Evolutionary conservation across 2,329 filamentous ascomycete genomes (phyloP), one percentile per base, ranked within the genome.

Genomic region (Thelonectria olida): DNA sequence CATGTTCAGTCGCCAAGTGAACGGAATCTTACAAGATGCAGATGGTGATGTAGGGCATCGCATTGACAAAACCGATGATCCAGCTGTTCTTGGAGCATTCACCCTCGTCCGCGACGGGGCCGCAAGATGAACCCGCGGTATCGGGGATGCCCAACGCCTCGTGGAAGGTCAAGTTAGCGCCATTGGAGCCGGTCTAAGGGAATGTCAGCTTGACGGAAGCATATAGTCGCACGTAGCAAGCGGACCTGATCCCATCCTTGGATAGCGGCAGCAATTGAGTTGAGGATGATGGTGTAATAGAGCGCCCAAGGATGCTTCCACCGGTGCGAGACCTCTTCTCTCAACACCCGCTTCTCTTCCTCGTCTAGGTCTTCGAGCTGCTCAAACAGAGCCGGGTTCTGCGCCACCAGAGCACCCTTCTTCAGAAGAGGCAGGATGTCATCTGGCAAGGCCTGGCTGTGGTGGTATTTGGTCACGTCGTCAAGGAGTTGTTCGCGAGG

Each of bases 21-120:
- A 10, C 42, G 41, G 53, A 65, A 9, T 27, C 78, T 72, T 69
- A 84, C 78, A 86, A 76, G 1, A 79, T 38, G 20, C 66, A 75
- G 34, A 79, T 79, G 13, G 76, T 78, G 39, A 82, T 76, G 69
- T 80, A 78, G 39, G 81, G 76, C 64, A 77, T 79, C 13, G 81
- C 74, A 58, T 90, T 90, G 59, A 90, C 78, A 2, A 89, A 72
- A 19, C 88, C 88, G 22, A 90, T 80, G 42, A 90, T 79, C 86
- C 87, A 90, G 51, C 80, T 80, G 66, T 89, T 86, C 41, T 74
- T 76, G 41, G 73, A 70, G 42, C 76, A 79, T 2, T 77, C 71
- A 34, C 80, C 81, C 25, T 79, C 69, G 9, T 71, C 73, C 12
- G 72, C 71, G 15, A 74, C 72, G 0, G 74, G 71, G 0, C 74